A percentile compares a stretch with the other conserved stretches of the same genome.
Conservation (phyloP, 1,284 basidiomycete species). For the Neonothopanus nambi region DNA sequence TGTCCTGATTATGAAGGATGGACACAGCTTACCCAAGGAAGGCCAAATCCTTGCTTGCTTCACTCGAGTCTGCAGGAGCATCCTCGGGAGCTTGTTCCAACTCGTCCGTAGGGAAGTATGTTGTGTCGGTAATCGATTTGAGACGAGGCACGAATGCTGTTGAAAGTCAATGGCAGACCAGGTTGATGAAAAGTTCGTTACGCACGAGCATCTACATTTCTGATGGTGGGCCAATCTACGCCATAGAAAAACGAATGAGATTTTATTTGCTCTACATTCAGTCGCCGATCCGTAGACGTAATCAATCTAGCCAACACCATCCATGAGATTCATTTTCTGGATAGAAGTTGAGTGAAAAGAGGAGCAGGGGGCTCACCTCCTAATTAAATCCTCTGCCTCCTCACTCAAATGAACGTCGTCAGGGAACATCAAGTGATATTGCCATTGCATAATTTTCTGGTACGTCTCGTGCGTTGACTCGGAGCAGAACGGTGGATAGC, state of each 20-base stretch:
- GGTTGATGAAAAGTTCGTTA: neutral
- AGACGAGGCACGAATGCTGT: constrained; percentile 87
- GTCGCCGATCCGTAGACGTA: constrained; percentile 81
- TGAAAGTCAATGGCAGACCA: neutral
- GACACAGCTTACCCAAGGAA: constrained; percentile 76
- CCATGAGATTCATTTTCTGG: neutral
- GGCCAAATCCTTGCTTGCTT: constrained; percentile 82
- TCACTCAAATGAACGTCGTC: constrained; percentile 94
- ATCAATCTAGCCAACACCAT: too few species aligned
- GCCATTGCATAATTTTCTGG: constrained; percentile 97
- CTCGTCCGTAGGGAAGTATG: constrained; percentile 97
- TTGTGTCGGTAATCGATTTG: constrained; percentile 90
- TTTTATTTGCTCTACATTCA: constrained; percentile 89
- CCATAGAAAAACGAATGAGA: constrained; percentile 96
- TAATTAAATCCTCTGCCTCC: constrained; percentile 92
- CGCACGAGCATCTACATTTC: constrained; percentile 81
- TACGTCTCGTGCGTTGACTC: constrained; percentile 99
- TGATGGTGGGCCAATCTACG: constrained; percentile 90
- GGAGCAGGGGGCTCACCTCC: constrained; percentile 48
- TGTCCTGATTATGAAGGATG: neutral
- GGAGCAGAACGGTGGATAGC: constrained; percentile 95
- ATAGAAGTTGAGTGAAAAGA: too few species aligned
- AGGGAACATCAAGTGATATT: constrained; percentile 85
- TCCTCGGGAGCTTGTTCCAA: constrained; percentile 85
- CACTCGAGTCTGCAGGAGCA: constrained; percentile 53